Base-by-base conservation (phyloP, 1,139 yeast genomes). In the Arxiozyma heterogenica region DNA sequence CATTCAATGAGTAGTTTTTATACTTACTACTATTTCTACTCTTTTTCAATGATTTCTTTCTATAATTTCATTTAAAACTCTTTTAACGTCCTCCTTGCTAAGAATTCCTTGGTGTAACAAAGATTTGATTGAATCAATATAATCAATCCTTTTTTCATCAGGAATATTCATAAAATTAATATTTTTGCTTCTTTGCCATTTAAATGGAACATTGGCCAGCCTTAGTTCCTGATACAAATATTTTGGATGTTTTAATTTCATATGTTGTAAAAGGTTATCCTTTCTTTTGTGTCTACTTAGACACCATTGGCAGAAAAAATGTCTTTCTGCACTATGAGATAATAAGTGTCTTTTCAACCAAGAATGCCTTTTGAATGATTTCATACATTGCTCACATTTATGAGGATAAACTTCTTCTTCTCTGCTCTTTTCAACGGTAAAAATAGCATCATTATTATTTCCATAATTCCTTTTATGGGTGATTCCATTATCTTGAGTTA, bases 261-360 rank as follows among this genome's bases (percentile, higher is more conserved):
- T 64, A 44, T 65, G 64, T 49, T 66, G 67, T 55, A 60, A 59
- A 44, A 61, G 59, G 60, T 83, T 83, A 63, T 83, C 88, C 63
- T 80, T 81, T 61, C 88, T 70, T 66, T 84, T 84, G 69, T 91
- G 94, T 58, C 87, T 73, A 68, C 89, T 87, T 27, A 82, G 82
- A 71, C 98, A 89, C 69, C 81, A 80, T 49, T 80, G 78, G 71
- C 98, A 91, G 54, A 76, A 80, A 67, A 79, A 90, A 4, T 96
- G 97, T 66, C 86, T 86, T 61, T 88, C 96, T 39, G 88, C 82
- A 3, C 94, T 83, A 70, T 91, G 98, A 38, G 89, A 82, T 63
- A 94, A 78, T 81, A 86, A 76, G 68, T 91, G 98, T 64, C 98
- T 78, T 67, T 89, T 87, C 54, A 91, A 88, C 73, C 93, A 96